Conservation (phyloP, 1,284 basidiomycete genomes). For the Gomphus bonarii region DNA sequence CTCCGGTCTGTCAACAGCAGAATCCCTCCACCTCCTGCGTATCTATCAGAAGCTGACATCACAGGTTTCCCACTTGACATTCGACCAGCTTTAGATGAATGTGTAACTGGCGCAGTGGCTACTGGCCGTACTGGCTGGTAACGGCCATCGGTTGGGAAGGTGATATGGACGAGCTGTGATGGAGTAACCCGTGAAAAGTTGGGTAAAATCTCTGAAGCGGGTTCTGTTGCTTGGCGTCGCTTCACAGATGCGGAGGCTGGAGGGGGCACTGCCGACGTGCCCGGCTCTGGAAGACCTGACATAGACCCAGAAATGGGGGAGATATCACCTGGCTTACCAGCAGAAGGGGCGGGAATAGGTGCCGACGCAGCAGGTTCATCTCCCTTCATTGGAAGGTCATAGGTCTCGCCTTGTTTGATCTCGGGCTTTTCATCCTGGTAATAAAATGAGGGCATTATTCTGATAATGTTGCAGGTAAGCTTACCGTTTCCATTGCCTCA, state of each 20-base stretch:
- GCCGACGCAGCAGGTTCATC: conserved; percentile 35
- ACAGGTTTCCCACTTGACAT: conserved; percentile 11
- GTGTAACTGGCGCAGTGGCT: conserved; percentile 34
- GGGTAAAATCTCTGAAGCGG: conserved; percentile 62
- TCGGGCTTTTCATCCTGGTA: conserved; percentile 44
- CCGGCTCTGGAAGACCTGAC: conserved; percentile 35
- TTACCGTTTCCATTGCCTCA: conserved; percentile 74
- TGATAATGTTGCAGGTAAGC: conserved; percentile 19
- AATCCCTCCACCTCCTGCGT: conserved; percentile 76
- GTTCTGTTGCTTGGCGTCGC: conserved; percentile 57
- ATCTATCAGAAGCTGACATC: conserved; percentile 39
- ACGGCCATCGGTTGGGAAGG: conserved; percentile 69
- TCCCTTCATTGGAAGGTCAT: conserved; percentile 64
- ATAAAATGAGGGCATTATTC: conserved; percentile 10
- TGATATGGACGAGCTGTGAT: conserved; percentile 76
- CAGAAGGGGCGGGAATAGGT: conserved; percentile 7
- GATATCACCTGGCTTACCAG: conserved; percentile 39
- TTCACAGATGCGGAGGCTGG: conserved; percentile 24
- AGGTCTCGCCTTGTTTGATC: conserved; percentile 40
- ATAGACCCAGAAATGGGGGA: conserved; percentile 44
- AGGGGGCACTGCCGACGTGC: conserved; percentile 16
- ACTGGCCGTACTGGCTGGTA: conserved; percentile 89
- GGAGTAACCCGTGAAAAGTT: conserved; percentile 95
- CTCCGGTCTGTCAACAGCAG: conserved; percentile 64
- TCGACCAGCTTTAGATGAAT: conserved; percentile 27